Conservation (phyloP, 345 rosid genomes). For the Bruguiera gymnorhiza region DNA sequence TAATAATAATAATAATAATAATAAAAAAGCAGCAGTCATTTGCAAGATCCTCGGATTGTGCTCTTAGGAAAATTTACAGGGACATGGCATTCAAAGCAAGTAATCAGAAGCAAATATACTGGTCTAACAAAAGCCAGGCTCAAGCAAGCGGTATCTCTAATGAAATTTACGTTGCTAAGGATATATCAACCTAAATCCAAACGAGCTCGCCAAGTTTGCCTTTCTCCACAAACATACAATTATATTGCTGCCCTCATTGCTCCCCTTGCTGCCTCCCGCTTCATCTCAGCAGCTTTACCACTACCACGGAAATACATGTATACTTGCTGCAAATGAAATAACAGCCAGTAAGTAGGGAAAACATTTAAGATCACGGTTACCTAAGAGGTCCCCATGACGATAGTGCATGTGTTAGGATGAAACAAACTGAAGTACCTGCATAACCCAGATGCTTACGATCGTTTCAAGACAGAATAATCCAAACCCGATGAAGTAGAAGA, state of each 20-base stretch:
- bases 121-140: background rate
- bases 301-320: conserved; percentile 37
- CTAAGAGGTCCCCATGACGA: too few relatives aligned
- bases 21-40: background rate
- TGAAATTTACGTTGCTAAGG: conserved; percentile 5
- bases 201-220: too few relatives aligned
- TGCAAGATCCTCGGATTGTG: background rate
- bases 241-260: conserved; percentile 30
- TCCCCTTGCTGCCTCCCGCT: conserved; percentile 34
- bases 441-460: conserved; percentile 32
- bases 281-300: conserved; percentile 33
- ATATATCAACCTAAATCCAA: conserved; percentile 19
- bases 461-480: conserved; percentile 30
- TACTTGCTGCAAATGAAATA: conserved; percentile 25
- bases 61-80: conserved; percentile 7
- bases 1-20: background rate
- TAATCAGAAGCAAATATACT: background rate
- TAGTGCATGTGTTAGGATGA: background rate
- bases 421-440: conserved; percentile 21
- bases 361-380: too few relatives aligned
- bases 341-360: background rate
- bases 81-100: conserved; percentile 1
- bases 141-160: conserved; percentile 1
- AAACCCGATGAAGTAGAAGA: conserved; percentile 34
- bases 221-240: background rate